These are phyloP conservation scores for Teratosphaeria destructans DNA, from an alignment of 2,329 filamentous ascomycete species.

Conservation along the genomic window DNA sequence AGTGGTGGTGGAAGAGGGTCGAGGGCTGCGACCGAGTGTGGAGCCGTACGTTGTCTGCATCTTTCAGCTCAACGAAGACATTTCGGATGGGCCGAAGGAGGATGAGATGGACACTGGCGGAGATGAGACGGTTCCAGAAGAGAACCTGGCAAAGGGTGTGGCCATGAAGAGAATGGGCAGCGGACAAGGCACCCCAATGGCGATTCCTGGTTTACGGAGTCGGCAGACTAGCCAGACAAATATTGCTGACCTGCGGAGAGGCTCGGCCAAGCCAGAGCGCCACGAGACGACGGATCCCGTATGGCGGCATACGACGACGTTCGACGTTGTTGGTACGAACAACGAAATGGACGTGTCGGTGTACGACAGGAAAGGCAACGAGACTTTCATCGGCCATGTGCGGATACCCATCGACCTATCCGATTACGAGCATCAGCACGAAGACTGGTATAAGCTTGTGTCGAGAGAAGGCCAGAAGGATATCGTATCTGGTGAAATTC, in stretches of 20 bases:
- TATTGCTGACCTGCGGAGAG: conserved; percentile 48
- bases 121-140: conserved; percentile 40
- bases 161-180: conserved; percentile 53
- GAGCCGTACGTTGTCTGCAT: conserved; percentile 95
- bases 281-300: conserved; percentile 70
- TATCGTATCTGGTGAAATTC: conserved; percentile 72
- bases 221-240: conserved; percentile 95
- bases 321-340: conserved; percentile 88
- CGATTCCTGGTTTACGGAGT: conserved; percentile 84
- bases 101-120: conserved; percentile 38
- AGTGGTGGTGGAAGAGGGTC: conserved; percentile 78
- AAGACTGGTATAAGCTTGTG: conserved; percentile 76
- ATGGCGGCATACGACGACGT: conserved; percentile 91
- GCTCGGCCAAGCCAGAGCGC: conserved; percentile 40
- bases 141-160: conserved; percentile 41
- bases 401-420: conserved; percentile 64
- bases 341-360: conserved; percentile 87
- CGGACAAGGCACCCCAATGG: conserved; percentile 75
- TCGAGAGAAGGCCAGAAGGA: conserved; percentile 71
- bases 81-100: conserved; percentile 70
- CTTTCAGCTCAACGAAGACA: conserved; percentile 93
- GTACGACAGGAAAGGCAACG: conserved; percentile 75
- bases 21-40: conserved; percentile 67
- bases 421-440: conserved; percentile 59
- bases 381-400: conserved; percentile 86